These are phyloP conservation scores for Trametes cingulata DNA, from an alignment of 768 basidiomycete genomes.

Conservation along the genomic window DNA sequence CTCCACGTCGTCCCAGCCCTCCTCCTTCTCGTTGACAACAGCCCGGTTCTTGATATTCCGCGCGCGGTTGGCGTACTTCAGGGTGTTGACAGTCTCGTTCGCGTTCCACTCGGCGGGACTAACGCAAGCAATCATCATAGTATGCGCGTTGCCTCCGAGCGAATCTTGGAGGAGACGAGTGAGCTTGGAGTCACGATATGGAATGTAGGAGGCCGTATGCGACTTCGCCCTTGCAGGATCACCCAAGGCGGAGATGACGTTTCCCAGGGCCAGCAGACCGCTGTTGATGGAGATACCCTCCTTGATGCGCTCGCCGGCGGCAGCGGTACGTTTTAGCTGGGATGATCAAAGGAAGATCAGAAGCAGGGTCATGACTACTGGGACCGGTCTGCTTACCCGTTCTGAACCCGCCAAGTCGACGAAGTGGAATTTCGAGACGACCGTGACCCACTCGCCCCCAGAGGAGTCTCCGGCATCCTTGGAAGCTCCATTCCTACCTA, in stretches of 20 bases:
- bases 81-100: constrained; percentile 88
- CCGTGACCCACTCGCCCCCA: constrained; percentile 80
- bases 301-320: constrained; percentile 93
- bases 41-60: constrained; percentile 96
- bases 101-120: constrained; percentile 96
- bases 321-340: constrained; percentile 93
- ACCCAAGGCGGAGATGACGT: constrained; percentile 96
- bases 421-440: constrained; percentile 96
- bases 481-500: constrained; percentile 26
- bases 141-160: constrained; percentile 95
- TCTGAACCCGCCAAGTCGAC: constrained; percentile 98
- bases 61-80: constrained; percentile 97
- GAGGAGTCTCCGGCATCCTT: constrained; percentile 48
- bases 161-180: constrained; percentile 96
- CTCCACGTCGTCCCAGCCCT: constrained; percentile 98
- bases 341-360: constrained; percentile 21
- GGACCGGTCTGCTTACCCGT: constrained; percentile 56
- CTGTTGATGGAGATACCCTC: constrained; percentile 99
- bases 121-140: constrained; percentile 98
- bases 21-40: constrained; percentile 89
- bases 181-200: constrained; percentile 98
- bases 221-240: constrained; percentile 88
- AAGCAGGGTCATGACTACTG: neutral
- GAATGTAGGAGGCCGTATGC: constrained; percentile 84
- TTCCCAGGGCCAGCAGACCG: constrained; percentile 92